phyloP scores from a whole-genome alignment of 1,284 basidiomycete genomes.

The Leccinum insigne region DNA sequence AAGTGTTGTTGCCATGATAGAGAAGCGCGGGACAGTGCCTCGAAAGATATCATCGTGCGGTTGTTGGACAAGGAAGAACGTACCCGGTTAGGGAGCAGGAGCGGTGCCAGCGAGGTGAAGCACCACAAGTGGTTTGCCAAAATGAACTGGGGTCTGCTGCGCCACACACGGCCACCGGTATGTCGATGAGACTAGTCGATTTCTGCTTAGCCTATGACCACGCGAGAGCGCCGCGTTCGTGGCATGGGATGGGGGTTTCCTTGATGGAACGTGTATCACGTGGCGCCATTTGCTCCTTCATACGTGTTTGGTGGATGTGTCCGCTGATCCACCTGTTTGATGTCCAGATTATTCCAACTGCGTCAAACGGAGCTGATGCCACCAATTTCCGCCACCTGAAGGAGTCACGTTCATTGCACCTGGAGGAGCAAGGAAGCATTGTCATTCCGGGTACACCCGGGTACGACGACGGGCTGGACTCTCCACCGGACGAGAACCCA shows the following conservation, averaged over 20 bases:
- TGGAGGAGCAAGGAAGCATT: slow-evolving; percentile 62
- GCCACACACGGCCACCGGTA: slow-evolving; percentile 93
- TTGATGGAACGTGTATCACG: slow-evolving; percentile 6
- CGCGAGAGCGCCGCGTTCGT: background rate
- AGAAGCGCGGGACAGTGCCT: slow-evolving; percentile 50
- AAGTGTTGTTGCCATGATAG: slow-evolving; percentile 9
- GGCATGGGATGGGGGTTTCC: background rate
- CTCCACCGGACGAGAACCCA: slow-evolving; percentile 48
- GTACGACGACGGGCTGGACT: slow-evolving; percentile 51
- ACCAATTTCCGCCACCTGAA: slow-evolving; percentile 91
- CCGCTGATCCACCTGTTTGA: slow-evolving; percentile 24
- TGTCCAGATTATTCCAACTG: slow-evolving; percentile 78
- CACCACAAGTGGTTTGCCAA: slow-evolving; percentile 98
- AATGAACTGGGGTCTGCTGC: slow-evolving; percentile 95
- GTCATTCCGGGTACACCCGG: slow-evolving; percentile 33
- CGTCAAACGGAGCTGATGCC: slow-evolving; percentile 82
- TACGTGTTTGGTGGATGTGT: slow-evolving; percentile 10
- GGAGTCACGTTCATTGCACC: slow-evolving; percentile 88
- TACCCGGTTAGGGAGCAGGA: slow-evolving; percentile 86
- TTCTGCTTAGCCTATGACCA: slow-evolving; percentile 8
- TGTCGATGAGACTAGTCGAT: slow-evolving; percentile 33
- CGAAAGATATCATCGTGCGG: slow-evolving; percentile 88
- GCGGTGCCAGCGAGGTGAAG: slow-evolving; percentile 98
- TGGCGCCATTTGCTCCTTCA: slow-evolving; percentile 17
- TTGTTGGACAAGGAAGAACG: slow-evolving; percentile 94